Base-by-base conservation (phyloP, 371 early-diverging fungal species). In the Mortierella sp. region DNA sequence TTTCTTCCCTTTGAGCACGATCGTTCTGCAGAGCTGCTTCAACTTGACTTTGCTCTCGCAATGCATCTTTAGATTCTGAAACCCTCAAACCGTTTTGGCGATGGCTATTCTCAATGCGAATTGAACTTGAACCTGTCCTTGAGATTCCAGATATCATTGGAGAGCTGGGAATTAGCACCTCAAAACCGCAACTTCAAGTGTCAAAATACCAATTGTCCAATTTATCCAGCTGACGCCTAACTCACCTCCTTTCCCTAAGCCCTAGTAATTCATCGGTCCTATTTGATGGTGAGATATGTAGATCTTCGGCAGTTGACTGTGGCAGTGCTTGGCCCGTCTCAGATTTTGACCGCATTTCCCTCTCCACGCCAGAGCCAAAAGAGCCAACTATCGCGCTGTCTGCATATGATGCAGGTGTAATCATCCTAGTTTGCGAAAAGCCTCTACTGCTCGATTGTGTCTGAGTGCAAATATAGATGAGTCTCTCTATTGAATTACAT, bases 21-120 rank as follows among this genome's bases (percentile, higher is more conserved):
- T 80, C 81, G 29, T 80, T 80, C 51, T 80, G 81, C 3, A 80
- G 62, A 0, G 81, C 75, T 3, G 71, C 72, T 13, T 80, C 81
- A 29, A 80, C 61, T 22, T 75, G 75, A 9, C 72, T 49, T n/a
- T 75, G 75, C 28, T 75, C 72, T 2, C 47, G 64, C 0, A 53
- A 22, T 22, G 43, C n/a, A 15, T 68, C 49, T 15, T 43, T 53
- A 3, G 66, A 35, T 17, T 57, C 51, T 23, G 66, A 31, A 34
- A 34, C 45, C 55, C 45, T 23, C 57, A 43, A 26, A 3, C 53
- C 49, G 26, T 57, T 60, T 9, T 34, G 42, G 23, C 58, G 19
- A 51, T 19, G 7, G 23, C 17, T 42, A 31, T 40, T 29, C 28
- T 28, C 32, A n/a, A 12, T 57, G 10, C 5, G 8, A 17, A 22